These are phyloP conservation scores for Pythium pyrilobum DNA, from an alignment of 352 stramenopile genomes.

Conservation along the genomic window DNA sequence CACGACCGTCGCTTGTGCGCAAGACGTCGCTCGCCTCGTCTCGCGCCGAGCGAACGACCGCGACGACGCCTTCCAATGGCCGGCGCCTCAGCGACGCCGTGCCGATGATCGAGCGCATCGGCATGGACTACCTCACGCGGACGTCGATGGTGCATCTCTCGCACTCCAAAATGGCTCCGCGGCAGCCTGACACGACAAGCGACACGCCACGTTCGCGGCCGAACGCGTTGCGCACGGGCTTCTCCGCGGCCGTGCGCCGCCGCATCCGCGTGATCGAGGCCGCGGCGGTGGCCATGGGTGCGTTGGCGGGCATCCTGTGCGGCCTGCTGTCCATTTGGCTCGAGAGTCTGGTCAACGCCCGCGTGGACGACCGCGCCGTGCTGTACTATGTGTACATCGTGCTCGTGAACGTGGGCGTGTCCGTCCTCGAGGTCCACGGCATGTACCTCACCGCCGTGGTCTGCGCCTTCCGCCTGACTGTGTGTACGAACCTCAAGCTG, in stretches of 20 bases:
- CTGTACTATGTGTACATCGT: conserved; percentile 28
- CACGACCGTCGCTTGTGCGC: not conserved
- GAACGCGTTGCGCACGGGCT: conserved; percentile 15
- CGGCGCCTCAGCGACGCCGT: not conserved
- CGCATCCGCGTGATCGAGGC: conserved; percentile 31
- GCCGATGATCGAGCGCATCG: conserved; percentile 37
- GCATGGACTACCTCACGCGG: conserved; percentile 31
- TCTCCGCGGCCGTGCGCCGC: conserved; percentile 19
- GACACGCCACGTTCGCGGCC: not conserved
- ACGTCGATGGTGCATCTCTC: conserved; percentile 32
- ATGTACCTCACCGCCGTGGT: conserved; percentile 37
- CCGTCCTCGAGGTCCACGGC: conserved; percentile 34
- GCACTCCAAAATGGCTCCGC: conserved; percentile 5
- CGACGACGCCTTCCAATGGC: not conserved
- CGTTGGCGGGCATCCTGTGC: conserved; percentile 24
- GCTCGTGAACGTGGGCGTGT: conserved; percentile 44
- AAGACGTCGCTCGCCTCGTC: conserved; percentile 3
- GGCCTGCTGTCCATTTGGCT: conserved; percentile 35
- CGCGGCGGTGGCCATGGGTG: conserved; percentile 19
- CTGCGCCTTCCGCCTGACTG: conserved; percentile 37
- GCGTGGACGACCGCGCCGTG: conserved; percentile 4
- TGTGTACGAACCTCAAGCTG: conserved; percentile 35
- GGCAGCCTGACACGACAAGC: conserved; percentile 1
- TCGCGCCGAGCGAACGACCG: not conserved
- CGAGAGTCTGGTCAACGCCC: conserved; percentile 19